Percentiles rank a stretch among this genome's conserved stretches.
These are phyloP conservation scores for Akanthomyces muscarius DNA, from an alignment of 2,329 filamentous ascomycete genomes.

Conservation along the genomic window DNA sequence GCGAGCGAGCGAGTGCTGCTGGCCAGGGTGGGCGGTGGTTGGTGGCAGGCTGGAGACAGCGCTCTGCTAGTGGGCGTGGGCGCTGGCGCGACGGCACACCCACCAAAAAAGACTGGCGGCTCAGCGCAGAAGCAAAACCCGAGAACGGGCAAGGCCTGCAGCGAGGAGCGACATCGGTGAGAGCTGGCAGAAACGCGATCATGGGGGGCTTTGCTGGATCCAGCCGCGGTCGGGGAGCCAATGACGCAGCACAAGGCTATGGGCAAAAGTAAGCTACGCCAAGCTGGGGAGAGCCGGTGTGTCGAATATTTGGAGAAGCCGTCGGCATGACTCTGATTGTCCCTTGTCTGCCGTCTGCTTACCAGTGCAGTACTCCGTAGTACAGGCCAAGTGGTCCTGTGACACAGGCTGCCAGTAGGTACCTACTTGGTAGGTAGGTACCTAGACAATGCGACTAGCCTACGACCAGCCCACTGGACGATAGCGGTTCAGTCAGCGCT, in stretches of 20 bases:
- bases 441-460: not conserved
- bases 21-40: not conserved
- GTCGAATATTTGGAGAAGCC: not conserved
- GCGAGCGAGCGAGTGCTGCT: not conserved
- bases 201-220: constrained; percentile 14
- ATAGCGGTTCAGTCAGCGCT: not conserved
- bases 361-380: no score
- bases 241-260: constrained; percentile 17
- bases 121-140: constrained; percentile 12
- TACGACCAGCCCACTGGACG: not conserved
- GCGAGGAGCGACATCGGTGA: no score
- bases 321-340: not conserved
- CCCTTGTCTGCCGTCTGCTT: not conserved
- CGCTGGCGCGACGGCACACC: not conserved
- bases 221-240: constrained; percentile 14
- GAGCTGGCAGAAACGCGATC: constrained; percentile 17
- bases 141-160: constrained; percentile 8
- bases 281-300: not conserved
- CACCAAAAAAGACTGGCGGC: not conserved
- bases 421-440: not conserved
- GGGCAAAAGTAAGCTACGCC: not conserved
- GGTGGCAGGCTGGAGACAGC: not conserved
- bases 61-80: not conserved
- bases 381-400: not conserved
- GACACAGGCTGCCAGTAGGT: not conserved